Base-by-base conservation (phyloP, 129 eudicot genomes). In the Glebionis coronaria region DNA sequence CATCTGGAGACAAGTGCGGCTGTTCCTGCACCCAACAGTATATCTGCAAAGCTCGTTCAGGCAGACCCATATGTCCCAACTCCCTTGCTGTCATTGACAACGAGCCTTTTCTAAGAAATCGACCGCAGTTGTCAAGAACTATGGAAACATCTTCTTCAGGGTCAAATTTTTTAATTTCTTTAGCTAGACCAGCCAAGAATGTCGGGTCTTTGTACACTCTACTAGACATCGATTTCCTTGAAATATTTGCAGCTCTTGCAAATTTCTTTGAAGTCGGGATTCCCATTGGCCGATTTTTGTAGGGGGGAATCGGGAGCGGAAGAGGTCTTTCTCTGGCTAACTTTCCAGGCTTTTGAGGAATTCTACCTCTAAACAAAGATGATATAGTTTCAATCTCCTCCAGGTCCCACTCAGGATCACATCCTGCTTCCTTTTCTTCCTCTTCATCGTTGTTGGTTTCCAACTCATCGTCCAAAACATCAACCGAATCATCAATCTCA, bases 331-430 rank as follows among this genome's bases (percentile, higher is more conserved):
- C 73, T 63, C 92, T 82, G 40, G 35, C 70, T 70, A 76, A 69
- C 12, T 82, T 92, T 50, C 98, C 96, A 1, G 93, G 97, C 70
- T 89, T 88, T 59, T 84, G 97, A 70, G 97, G 97, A n/a, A 93
- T 78, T 28, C 97, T 79, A 63, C 95, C 88, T 46, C 77, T 69
- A 74, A 89, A 88, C 14, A 93, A 81, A 29, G 92, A 84, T 45
- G 97, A 76, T 52, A 89, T 89, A 56, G 95, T 82, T 76, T 93
- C 97, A 64, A 89, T 84, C 67, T 93, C 98, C 73, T 93, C 97
- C 0, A 82, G 44, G 10, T 85, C 87, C 98, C 98, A 93, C 56
- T 65, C 81, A 44, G 54, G 62, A 57, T 76, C 65, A 28, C n/a
- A n/a, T n/a, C n/a, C n/a, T n/a, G n/a, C n/a, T n/a, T n/a, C n/a